Evolutionary conservation across 495 filamentous ascomycete species (phyloP).

Genomic region (Aspergillus bertholletiae): DNA sequence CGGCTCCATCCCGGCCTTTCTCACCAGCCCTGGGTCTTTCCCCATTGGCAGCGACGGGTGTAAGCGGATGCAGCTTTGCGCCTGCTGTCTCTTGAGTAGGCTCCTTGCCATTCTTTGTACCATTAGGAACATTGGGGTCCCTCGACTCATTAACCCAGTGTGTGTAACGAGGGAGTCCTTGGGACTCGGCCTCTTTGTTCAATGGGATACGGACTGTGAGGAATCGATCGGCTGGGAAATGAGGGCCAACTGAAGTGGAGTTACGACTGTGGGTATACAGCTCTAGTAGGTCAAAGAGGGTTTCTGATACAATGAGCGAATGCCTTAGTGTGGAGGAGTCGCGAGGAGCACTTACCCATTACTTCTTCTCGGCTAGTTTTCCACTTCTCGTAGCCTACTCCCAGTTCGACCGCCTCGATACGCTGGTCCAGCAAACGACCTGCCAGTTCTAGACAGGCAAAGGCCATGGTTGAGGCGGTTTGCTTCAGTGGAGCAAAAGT

Average conservation of each 20-base stretch:
- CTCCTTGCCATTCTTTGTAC: conserved; percentile 22
- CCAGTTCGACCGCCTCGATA: conserved; percentile 42
- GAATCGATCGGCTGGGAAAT: conserved; percentile 68
- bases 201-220: conserved; percentile 80
- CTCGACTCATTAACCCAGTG: conserved; percentile 23
- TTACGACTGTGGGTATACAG: conserved; percentile 78
- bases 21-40: conserved; percentile 47
- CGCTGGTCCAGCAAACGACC: conserved; percentile 57
- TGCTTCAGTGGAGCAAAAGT: conserved; percentile 92
- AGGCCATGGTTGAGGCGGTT: conserved; percentile 70
- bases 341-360: conserved; percentile 48
- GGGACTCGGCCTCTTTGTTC: conserved; percentile 66
- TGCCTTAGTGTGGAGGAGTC: background rate
- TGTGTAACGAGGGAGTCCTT: conserved; percentile 53
- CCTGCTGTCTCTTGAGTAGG: conserved; percentile 3
- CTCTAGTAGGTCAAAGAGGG: conserved; percentile 80
- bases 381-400: conserved; percentile 50
- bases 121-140: conserved; percentile 19
- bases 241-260: conserved; percentile 66
- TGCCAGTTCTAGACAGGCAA: conserved; percentile 79
- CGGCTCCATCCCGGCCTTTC: conserved; percentile 66
- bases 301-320: conserved; percentile 50
- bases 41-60: conserved; percentile 37
- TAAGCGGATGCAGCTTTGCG: conserved; percentile 27
- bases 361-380: conserved; percentile 64